These are phyloP conservation scores for Umbilicus rupestris DNA, from an alignment of 164 flowering plant species.

Conservation along the genomic window DNA sequence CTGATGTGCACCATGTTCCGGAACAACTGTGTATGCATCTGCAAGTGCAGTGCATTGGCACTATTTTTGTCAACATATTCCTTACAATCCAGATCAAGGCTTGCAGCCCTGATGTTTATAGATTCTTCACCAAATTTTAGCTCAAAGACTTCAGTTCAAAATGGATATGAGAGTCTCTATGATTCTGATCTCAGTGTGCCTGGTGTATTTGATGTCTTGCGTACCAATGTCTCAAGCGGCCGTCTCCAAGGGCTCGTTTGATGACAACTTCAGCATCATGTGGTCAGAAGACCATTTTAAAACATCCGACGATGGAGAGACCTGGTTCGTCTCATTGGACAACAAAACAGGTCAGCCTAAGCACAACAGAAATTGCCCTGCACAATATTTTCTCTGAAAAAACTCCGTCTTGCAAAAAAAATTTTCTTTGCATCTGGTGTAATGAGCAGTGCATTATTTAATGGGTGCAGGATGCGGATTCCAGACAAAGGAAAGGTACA, in stretches of 20 bases:
- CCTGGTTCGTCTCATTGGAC: constrained; percentile 77
- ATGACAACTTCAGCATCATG: constrained; percentile 62
- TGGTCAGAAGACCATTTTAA: constrained; percentile 75
- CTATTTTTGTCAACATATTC: background rate
- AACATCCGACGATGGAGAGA: constrained; percentile 77
- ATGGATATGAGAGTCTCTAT: constrained; percentile 23
- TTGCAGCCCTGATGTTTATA: background rate
- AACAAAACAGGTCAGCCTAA: constrained; percentile 55
- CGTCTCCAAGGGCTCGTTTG: constrained; percentile 30
- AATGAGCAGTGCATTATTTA: background rate
- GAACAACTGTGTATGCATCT: background rate
- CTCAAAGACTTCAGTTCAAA: background rate
- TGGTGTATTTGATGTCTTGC: constrained; percentile 23
- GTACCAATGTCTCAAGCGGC: constrained; percentile 23
- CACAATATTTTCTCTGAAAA: background rate
- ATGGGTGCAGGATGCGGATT: constrained; percentile 66
- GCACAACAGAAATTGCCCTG: background rate
- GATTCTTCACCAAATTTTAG: background rate
- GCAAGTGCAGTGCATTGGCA: background rate
- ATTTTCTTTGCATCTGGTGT: background rate
- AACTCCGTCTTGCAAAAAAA: background rate
- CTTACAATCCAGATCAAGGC: background rate
- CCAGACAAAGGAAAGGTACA: constrained; percentile 69
- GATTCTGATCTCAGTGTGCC: constrained; percentile 20
- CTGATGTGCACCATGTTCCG: background rate